Evolutionary conservation across 2,329 filamentous ascomycete species (phyloP), one percentile per base, ranked within the genome.

Genomic region (Ramularia collo-cygni): DNA sequence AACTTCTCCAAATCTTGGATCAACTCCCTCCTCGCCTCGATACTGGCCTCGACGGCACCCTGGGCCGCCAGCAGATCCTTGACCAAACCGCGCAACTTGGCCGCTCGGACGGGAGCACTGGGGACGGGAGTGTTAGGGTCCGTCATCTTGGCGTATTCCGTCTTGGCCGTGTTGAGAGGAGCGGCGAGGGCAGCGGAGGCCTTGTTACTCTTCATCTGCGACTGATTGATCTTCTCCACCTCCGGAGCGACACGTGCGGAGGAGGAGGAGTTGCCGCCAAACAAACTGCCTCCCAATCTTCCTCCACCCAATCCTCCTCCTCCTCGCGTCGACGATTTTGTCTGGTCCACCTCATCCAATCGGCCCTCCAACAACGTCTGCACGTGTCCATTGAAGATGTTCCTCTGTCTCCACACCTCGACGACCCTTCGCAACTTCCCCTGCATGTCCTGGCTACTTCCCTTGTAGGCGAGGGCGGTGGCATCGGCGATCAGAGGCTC

Each of bases 401-500:
- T 68, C 26, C 92, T 76, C 55, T 90, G 80, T 58, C 83, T 82
- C 92, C 92, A 98, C 13, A 98, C 92, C 56, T 96, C 90, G 3
- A 96, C 78, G 1, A 96, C 90, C 21, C 92, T 77, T 45, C 83
- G 77, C 27, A 98, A 71, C 62, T 95, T 95, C 43, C 77, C 76
- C 61, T 96, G 92, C 18, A 95, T 79, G 37, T 98, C 90, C 27
- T 79, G 75, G 6, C 85, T 79, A 2, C 88, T 82, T 45, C 88
- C 87, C 64, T 90, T 94, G 63, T 96, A 98, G 28, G 92, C 90
- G n/a, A 77, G 72, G 10, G 85, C 75, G 8, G 84, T 83, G n/a
- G 88, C 90, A 63, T 98, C 92, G 14, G 86, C 86, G 48, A 98
- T 85, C 52, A 95, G 76, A 4, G 92, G 89, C 32, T 90, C 83